Percentiles rank a stretch among this genome's conserved stretches.
Evolutionary conservation across 371 early-diverging fungal species (phyloP).

Genomic region (Phascolomyces articulosus): DNA sequence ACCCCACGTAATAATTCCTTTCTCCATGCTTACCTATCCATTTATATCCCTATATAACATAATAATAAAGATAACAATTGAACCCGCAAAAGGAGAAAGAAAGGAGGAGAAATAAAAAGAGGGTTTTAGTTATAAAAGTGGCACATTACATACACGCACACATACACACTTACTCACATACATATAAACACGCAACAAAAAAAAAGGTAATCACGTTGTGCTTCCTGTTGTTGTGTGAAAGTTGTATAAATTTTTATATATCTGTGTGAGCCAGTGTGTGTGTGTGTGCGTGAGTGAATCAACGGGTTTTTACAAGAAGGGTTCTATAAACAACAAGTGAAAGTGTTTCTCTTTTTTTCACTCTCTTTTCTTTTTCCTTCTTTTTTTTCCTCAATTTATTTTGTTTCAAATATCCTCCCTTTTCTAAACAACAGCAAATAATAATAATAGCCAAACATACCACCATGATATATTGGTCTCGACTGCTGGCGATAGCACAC

Average conservation of each 20-base stretch:
- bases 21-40: too few relatives aligned
- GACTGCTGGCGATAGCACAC: constrained; percentile 14
- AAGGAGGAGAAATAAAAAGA: neutral
- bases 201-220: neutral
- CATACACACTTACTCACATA: too few relatives aligned
- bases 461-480: constrained; percentile 13
- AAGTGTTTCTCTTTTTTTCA: neutral
- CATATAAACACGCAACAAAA: too few relatives aligned
- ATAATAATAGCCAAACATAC: neutral
- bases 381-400: constrained; percentile 1
- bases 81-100: neutral
- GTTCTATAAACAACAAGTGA: neutral
- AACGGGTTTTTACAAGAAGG: neutral
- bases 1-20: neutral
- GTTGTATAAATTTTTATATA: too few relatives aligned
- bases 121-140: too few relatives aligned
- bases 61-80: neutral
- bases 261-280: too few relatives aligned
- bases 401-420: neutral
- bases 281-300: neutral
- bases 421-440: too few relatives aligned
- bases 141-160: too few relatives aligned
- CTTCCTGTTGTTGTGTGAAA: neutral
- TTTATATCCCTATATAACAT: neutral
- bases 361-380: neutral